A percentile compares a stretch with the other conserved stretches of the same genome.
These are phyloP conservation scores for Ophiostoma perfectum DNA, from an alignment of 2,329 filamentous ascomycete genomes.

Conservation along the genomic window DNA sequence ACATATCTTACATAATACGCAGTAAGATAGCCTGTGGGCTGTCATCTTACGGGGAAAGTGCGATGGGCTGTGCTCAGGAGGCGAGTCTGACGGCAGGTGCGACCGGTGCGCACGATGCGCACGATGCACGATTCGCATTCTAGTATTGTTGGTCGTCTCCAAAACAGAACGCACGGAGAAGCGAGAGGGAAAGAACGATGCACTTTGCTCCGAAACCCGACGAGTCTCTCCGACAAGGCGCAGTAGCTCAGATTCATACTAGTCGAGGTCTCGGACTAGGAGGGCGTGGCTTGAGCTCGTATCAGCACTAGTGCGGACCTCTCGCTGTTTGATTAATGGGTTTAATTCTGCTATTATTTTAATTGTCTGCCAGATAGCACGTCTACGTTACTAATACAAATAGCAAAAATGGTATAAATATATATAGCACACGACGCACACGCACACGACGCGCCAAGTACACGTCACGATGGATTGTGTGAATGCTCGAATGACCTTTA, in stretches of 20 bases:
- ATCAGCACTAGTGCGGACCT: background rate
- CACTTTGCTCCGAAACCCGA: slow-evolving; percentile 1
- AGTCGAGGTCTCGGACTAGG: background rate
- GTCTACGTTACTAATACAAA: background rate
- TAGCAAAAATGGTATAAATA: background rate
- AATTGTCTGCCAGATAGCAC: background rate
- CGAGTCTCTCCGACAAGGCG: slow-evolving; percentile 2
- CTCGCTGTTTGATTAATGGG: background rate
- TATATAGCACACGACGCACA: background rate
- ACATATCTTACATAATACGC: too few species aligned
- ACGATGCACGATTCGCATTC: background rate
- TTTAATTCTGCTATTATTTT: background rate
- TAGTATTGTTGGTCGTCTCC: background rate
- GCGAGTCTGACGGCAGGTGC: background rate
- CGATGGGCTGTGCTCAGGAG: background rate
- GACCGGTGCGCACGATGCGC: background rate
- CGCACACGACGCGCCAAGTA: background rate
- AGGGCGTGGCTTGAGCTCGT: background rate
- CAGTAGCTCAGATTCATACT: background rate
- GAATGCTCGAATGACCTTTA: slow-evolving; percentile 8
- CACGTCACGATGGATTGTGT: too few species aligned
- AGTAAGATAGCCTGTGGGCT: background rate
- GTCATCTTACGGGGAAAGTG: background rate
- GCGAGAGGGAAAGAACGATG: background rate
- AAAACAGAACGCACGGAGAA: background rate